Evolutionary conservation across 306 rosid genomes (phyloP).

Genomic region (Dalbergia cultrata): DNA sequence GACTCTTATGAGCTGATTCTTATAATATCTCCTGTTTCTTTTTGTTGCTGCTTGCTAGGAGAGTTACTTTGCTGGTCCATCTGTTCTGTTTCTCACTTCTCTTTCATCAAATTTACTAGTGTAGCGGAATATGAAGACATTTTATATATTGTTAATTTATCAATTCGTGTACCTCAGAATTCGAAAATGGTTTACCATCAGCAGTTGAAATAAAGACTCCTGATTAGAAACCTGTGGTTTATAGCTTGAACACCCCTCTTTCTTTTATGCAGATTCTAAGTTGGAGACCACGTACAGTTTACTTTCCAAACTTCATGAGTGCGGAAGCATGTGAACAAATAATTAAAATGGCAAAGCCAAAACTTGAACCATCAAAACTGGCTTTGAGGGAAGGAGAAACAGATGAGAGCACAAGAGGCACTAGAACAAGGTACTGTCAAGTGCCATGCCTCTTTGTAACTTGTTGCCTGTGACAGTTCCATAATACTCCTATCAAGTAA

Average conservation of each 20-base stretch:
- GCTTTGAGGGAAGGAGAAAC: slow-evolving; percentile 73
- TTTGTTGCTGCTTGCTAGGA: not conserved
- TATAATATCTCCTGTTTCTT: not conserved
- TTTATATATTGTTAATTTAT: not conserved
- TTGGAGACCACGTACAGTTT: slow-evolving; percentile 48
- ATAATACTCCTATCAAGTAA: not conserved
- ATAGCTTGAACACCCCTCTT: not conserved
- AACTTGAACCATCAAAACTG: slow-evolving; percentile 64
- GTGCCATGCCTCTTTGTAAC: not conserved
- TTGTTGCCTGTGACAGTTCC: not conserved
- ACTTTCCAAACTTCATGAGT: slow-evolving; percentile 58
- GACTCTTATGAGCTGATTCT: not conserved
- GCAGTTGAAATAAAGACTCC: slow-evolving; percentile 13
- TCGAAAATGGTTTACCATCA: not conserved
- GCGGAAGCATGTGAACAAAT: slow-evolving; percentile 57
- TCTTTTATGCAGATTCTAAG: slow-evolving; percentile 47
- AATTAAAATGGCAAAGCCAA: slow-evolving; percentile 59
- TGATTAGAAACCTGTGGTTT: slow-evolving; percentile 8
- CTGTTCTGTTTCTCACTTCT: not conserved
- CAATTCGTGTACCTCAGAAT: slow-evolving; percentile 4
- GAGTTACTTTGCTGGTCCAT: not conserved
- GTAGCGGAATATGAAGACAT: not conserved
- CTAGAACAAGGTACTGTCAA: slow-evolving; percentile 70
- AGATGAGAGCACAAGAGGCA: slow-evolving; percentile 62
- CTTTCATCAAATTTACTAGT: not conserved